phyloP scores from a whole-genome alignment of 331 rosid genomes.

The Quercus tomentella region DNA sequence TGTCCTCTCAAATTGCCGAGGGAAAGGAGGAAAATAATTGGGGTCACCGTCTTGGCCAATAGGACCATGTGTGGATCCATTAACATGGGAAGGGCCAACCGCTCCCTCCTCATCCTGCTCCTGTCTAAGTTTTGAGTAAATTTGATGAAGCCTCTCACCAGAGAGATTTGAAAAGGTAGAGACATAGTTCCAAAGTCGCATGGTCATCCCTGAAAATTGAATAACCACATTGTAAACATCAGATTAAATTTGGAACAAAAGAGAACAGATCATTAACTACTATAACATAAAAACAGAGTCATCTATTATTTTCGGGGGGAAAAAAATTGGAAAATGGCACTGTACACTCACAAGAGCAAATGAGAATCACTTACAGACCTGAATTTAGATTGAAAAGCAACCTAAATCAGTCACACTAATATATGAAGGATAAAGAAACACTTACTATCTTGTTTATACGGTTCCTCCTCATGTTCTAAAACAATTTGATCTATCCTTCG shows the following conservation, averaged over 20 bases:
- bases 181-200: conserved; percentile 92
- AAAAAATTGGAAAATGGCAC: not conserved
- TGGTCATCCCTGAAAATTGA: conserved; percentile 76
- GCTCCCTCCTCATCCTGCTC: conserved; percentile 75
- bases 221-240: not conserved
- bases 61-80: conserved; percentile 56
- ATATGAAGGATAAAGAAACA: conserved; percentile 4
- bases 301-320: not conserved
- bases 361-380: not conserved
- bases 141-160: conserved; percentile 92
- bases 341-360: not conserved
- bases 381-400: not conserved
- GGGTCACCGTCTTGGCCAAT: conserved; percentile 56
- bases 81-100: conserved; percentile 66
- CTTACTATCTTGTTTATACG: conserved; percentile 88
- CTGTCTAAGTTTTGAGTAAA: conserved; percentile 81
- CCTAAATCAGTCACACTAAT: not conserved
- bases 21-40: conserved; percentile 32
- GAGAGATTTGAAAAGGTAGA: conserved; percentile 94
- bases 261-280: not conserved
- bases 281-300: not conserved
- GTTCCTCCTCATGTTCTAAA: conserved; percentile 76
- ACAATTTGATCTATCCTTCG: conserved; percentile 89
- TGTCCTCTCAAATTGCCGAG: conserved; percentile 48
- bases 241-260: not conserved